Percentiles rank a stretch among this genome's conserved stretches.
Evolutionary conservation across 1,284 basidiomycete genomes (phyloP).

Genomic region (Irpex rosettiformis): DNA sequence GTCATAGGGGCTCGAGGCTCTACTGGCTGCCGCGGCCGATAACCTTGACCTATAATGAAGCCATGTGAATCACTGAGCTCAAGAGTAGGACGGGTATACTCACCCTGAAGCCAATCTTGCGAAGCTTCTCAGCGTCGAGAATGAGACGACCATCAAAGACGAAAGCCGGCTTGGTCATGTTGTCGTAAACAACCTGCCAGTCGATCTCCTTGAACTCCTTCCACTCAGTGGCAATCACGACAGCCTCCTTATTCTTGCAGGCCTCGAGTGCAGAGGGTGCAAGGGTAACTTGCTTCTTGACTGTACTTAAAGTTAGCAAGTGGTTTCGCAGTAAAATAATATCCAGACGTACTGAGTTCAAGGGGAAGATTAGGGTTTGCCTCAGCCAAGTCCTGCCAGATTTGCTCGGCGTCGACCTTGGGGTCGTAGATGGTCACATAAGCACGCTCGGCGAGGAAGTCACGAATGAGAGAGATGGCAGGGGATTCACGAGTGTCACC

Average conservation of each 20-base stretch:
- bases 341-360: conserved; percentile 48
- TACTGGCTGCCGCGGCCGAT: conserved; percentile 25
- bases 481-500: conserved; percentile 97
- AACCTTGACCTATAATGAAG: conserved; percentile 28
- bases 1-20: neutral
- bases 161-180: conserved; percentile 96
- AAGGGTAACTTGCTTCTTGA: conserved; percentile 87
- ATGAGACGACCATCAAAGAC: conserved; percentile 91
- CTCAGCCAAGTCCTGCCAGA: conserved; percentile 73
- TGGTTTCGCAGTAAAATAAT: neutral
- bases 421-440: conserved; percentile 91
- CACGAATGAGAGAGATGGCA: conserved; percentile 91
- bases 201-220: conserved; percentile 92
- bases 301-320: conserved; percentile 33
- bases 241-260: conserved; percentile 86
- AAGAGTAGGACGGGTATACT: conserved; percentile 17
- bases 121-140: conserved; percentile 77
- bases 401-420: conserved; percentile 71
- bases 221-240: conserved; percentile 95
- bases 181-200: conserved; percentile 82
- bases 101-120: conserved; percentile 92
- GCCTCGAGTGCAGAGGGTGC: conserved; percentile 79
- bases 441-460: conserved; percentile 92
- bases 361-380: conserved; percentile 57
- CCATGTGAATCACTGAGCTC: conserved; percentile 1